Base-by-base conservation (phyloP, 225 moss, liverwort and hornwort genomes). In the Sphagnum contortum region DNA sequence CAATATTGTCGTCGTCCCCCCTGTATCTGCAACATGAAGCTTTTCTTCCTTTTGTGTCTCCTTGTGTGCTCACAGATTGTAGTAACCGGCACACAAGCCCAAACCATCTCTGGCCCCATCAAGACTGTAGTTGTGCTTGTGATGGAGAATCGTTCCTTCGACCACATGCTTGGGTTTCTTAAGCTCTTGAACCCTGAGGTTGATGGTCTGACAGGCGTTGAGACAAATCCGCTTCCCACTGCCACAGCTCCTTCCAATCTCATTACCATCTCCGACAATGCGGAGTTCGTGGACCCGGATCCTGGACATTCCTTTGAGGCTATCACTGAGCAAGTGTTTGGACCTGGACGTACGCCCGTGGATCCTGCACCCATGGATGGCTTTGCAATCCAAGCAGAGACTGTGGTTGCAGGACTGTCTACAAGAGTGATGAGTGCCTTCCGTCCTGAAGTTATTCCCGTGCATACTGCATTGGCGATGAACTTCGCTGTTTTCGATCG, bases 101-200 rank as follows among this genome's bases (percentile, higher is more conserved):
- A 29, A 4, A 52, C 73, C 0, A 83, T 93, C 5, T 72, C 71
- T 6, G 93, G 98, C 0, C 91, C 91, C 0, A 91, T 98, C 61
- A 91, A 98, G 74, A 98, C 91, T 4, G 68, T 98, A 4, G 98
- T 98, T 48, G 79, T 98, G 5, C 59, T 98, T 48, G 93, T 98
- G 59, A 93, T 93, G 98, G 98, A 98, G 77, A 98, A 98, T 70
- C 89, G 98, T 46, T 98, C 98, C 5, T 98, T 98, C 12, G 98
- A 98, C 48, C 90, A 98, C 72, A 89, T 98, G 83, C 74, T 98
- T 9, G 98, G 98, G 4, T 91, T 89, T 76, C 49, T 93, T 74
- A 98, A 93, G 70, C 68, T 81, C 57, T 76, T 74, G 6, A 98
- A 93, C 59, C 72, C 83, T 0, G 71, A 84, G 55, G 88, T 98